phyloP scores from a whole-genome alignment of 2,329 filamentous ascomycete species.

The Orbilia quercus region DNA sequence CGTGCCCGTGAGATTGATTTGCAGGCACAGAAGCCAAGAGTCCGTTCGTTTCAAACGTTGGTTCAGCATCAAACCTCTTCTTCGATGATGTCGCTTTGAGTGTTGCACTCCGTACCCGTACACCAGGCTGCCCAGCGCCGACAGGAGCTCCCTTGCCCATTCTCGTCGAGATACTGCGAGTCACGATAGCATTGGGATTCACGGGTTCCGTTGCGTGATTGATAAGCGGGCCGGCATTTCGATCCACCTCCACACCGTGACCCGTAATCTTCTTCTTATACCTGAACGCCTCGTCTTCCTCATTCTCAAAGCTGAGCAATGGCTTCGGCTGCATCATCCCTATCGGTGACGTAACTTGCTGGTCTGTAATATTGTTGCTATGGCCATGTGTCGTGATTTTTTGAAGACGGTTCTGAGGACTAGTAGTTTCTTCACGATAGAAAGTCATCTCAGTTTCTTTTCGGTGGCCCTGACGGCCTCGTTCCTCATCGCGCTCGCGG shows the following conservation, averaged over 20 bases:
- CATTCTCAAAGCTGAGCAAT: slow-evolving; percentile 34
- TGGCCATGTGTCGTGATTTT: slow-evolving; percentile 24
- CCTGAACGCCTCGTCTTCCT: slow-evolving; percentile 42
- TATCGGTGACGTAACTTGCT: slow-evolving; percentile 24
- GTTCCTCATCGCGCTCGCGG: slow-evolving; percentile 32
- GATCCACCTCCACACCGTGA: slow-evolving; percentile 46
- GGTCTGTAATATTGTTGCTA: not conserved
- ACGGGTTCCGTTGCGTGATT: slow-evolving; percentile 41
- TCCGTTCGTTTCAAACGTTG: slow-evolving; percentile 45
- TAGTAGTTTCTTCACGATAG: slow-evolving; percentile 43
- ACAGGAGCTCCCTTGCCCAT: slow-evolving; percentile 19
- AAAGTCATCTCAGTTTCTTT: slow-evolving; percentile 39
- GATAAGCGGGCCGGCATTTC: slow-evolving; percentile 43
- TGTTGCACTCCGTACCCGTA: slow-evolving; percentile 39
- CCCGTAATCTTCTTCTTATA: slow-evolving; percentile 53
- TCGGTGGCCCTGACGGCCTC: slow-evolving; percentile 36
- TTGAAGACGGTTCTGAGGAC: slow-evolving; percentile 28
- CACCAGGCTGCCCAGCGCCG: slow-evolving; percentile 4
- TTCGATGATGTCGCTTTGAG: slow-evolving; percentile 35
- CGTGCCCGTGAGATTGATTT: slow-evolving; percentile 20
- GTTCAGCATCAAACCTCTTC: slow-evolving; percentile 33
- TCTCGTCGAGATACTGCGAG: slow-evolving; percentile 43
- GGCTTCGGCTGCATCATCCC: slow-evolving; percentile 34
- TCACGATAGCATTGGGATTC: slow-evolving; percentile 24
- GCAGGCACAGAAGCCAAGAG: slow-evolving; percentile 44